Percentiles rank a stretch among this genome's conserved stretches.
These are phyloP conservation scores for Cutaneotrichosporon sp. DNA, from an alignment of 1,284 basidiomycete species.

Conservation along the genomic window DNA sequence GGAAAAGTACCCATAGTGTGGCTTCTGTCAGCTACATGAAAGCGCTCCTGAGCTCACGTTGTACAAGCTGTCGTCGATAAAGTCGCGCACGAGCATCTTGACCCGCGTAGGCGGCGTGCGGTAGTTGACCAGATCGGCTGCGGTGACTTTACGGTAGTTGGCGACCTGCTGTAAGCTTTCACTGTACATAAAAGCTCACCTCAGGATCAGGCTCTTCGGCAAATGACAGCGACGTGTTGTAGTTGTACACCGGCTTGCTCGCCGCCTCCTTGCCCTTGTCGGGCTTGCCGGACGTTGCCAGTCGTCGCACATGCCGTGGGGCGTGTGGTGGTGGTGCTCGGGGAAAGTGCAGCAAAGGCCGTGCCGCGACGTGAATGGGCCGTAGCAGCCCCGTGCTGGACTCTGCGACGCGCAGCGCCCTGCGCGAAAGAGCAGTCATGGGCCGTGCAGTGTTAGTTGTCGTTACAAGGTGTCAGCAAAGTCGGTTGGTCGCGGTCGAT, in stretches of 20 bases:
- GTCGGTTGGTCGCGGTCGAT: neutral
- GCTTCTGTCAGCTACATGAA: constrained; percentile 42
- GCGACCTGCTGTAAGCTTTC: constrained; percentile 6
- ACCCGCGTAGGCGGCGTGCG: constrained; percentile 70
- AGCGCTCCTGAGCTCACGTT: constrained; percentile 52
- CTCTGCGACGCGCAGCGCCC: neutral
- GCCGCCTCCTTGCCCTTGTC: constrained; percentile 1
- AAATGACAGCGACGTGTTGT: constrained; percentile 43
- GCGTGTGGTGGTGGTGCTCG: neutral
- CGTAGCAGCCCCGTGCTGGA: neutral
- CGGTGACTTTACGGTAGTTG: constrained; percentile 62
- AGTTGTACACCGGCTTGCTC: constrained; percentile 37
- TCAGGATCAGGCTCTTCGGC: constrained; percentile 40
- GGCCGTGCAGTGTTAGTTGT: neutral
- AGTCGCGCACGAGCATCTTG: constrained; percentile 93
- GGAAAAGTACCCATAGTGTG: constrained; percentile 94
- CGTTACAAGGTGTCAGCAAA: neutral
- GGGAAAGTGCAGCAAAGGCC: too few relatives aligned
- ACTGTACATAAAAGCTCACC: constrained; percentile 18
- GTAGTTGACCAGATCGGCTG: constrained; percentile 61
- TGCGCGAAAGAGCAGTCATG: constrained; percentile 6
- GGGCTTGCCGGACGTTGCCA: neutral
- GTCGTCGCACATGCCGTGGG: neutral
- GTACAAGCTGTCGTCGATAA: constrained; percentile 93
- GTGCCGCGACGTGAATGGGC: neutral